Percentiles rank a stretch among this genome's conserved stretches.
These are phyloP conservation scores for Anthostomella pinea DNA, from an alignment of 2,329 filamentous ascomycete genomes.

Conservation along the genomic window DNA sequence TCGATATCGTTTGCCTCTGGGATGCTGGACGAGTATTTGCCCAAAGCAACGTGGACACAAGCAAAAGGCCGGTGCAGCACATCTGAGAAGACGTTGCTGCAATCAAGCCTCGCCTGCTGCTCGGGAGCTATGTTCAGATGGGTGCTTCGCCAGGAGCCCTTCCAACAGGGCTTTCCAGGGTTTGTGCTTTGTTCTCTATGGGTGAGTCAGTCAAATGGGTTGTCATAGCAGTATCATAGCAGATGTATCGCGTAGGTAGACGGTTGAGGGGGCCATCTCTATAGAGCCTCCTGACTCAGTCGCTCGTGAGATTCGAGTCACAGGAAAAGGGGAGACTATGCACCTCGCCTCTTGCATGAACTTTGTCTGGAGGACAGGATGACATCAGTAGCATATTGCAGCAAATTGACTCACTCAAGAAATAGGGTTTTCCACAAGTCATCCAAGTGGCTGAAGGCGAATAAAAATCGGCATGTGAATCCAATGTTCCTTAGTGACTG, in stretches of 20 bases:
- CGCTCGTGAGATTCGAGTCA: neutral
- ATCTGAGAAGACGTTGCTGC: conserved; percentile 82
- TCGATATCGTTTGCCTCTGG: conserved; percentile 70
- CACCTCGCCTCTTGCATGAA: neutral
- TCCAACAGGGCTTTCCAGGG: conserved; percentile 59
- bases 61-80: conserved; percentile 86
- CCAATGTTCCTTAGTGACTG: conserved; percentile 63
- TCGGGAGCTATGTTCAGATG: conserved; percentile 56
- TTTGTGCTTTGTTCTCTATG: conserved; percentile 27
- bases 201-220: conserved; percentile 9
- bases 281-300: too few relatives aligned
- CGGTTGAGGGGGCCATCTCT: too few relatives aligned
- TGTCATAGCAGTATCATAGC: conserved; percentile 2
- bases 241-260: neutral
- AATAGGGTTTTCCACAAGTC: conserved; percentile 88
- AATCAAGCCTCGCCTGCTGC: conserved; percentile 61
- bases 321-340: neutral
- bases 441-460: conserved; percentile 79
- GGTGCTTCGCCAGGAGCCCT: conserved; percentile 80
- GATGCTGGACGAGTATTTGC: conserved; percentile 67
- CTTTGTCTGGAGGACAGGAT: neutral
- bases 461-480: conserved; percentile 78
- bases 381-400: conserved; percentile 4
- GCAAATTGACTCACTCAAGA: conserved; percentile 65
- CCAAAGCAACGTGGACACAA: conserved; percentile 73